Base-by-base conservation (phyloP, 208 protist genomes). In the Acanthamoeba castellanii region DNA sequence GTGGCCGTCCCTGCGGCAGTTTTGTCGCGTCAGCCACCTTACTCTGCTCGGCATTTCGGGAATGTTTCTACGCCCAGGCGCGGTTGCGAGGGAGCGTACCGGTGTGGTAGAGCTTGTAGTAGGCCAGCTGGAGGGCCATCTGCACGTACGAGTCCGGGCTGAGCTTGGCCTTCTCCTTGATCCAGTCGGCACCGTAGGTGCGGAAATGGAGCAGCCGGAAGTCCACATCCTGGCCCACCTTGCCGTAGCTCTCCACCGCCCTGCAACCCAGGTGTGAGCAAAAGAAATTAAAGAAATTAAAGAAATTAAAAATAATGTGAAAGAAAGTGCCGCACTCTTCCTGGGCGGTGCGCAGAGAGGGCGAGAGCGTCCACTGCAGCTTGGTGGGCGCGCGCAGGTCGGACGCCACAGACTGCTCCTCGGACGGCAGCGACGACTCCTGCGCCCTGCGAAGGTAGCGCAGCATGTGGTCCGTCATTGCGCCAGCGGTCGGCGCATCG, bases 101-200 rank as follows among this genome's bases (percentile, higher is more conserved):
- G 25, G 55, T 92, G 18, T 92, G 14, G 84, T 72, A 30, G 27
- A 76, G 34, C 61, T 82, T 87, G 55, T 66, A 95, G 52, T 92
- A 95, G 70, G 93, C 93, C 59, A 95, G 84, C 70, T 95, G 93
- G 59, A 82, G 57, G 55, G 81, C 61, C 93, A 95, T 95, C 84
- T 95, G 93, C 16, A 95, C 76, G 42, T 72, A 95, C 27, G 78
- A 57, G 32, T 95, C 93, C 5, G 93, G 93, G 84, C 93, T 95
- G 34, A 95, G 57, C 85, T 91, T 91, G 57, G 57, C 52, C 85
- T 91, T 47, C 6, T 68, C 61, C 57, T 64, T 91, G 85, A 91
- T 91, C 85, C 85, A 74, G 9, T 72, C 57, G 22, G 52, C 61
- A 9, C 85, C 85, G 34, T 91, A 91, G 85, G n/a, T 27, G 30